Evolutionary conservation across 2,329 filamentous ascomycete genomes (phyloP).

Genomic region (Aspergillus hiratsukae): DNA sequence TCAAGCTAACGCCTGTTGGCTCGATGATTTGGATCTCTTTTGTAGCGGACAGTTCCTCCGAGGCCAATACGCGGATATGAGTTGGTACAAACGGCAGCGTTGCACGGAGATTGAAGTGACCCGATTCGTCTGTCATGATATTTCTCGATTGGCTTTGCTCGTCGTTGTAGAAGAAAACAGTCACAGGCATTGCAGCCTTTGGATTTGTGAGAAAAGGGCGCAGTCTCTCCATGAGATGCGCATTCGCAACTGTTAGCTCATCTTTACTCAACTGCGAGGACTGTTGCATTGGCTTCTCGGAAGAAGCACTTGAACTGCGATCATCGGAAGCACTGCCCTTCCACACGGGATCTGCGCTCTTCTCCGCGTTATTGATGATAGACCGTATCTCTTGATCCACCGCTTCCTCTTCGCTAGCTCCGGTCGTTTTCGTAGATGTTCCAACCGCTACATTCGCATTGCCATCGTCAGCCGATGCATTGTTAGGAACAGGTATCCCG

Average conservation of each 20-base stretch:
- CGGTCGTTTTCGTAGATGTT: conserved; percentile 31
- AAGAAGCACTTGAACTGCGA: conserved; percentile 18
- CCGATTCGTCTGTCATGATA: conserved; percentile 78
- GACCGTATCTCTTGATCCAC: conserved; percentile 71
- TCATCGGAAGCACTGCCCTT: conserved; percentile 58
- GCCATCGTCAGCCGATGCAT: conserved; percentile 27
- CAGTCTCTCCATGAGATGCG: conserved; percentile 80
- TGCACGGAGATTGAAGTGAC: conserved; percentile 78
- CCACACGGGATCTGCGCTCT: conserved; percentile 65
- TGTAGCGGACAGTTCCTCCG: conserved; percentile 75
- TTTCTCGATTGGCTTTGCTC: conserved; percentile 75
- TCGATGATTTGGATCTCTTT: conserved; percentile 75
- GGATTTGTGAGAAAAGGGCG: conserved; percentile 87
- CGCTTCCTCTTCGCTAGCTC: conserved; percentile 56
- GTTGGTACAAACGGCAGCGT: conserved; percentile 87
- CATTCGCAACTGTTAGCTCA: conserved; percentile 75
- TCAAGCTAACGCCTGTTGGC: conserved; percentile 76
- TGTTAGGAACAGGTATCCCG: conserved; percentile 68
- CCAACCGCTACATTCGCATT: conserved; percentile 3
- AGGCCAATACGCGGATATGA: conserved; percentile 79
- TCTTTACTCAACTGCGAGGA: conserved; percentile 58
- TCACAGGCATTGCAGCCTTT: conserved; percentile 71
- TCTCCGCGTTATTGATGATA: conserved; percentile 67
- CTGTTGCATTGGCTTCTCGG: conserved; percentile 25
- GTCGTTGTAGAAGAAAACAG: conserved; percentile 93